Evolutionary conservation across 805 yeast genomes (phyloP), one percentile per base, ranked within the genome.

Genomic region (Teunomyces lycoperdinae): DNA sequence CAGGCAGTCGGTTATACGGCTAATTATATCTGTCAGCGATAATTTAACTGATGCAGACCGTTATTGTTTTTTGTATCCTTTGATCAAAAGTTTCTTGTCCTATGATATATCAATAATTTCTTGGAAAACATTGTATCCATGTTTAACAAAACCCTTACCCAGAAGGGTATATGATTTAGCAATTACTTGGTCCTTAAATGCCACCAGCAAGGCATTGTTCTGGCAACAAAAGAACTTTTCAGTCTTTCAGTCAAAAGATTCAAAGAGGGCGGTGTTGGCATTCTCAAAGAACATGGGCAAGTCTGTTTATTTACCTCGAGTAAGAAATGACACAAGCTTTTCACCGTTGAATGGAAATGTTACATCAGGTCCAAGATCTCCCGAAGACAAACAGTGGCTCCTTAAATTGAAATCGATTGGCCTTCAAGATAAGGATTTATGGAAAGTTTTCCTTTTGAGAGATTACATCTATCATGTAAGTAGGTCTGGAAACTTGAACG

Each of bases 11-110:
- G 79, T 86, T 0, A 58, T 89, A 38, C 67, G 74, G 2, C 71
- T 90, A 43, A 71, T 90, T 1, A 70, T 86, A 2, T 76, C 85
- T 0, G 77, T 88, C 1, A 80, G 87, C 1, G 71, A 74, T 2
- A 81, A 81, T 55, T 63, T 90, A 24, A 74, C 85, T 9, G 74
- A 81, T 17, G 94, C 97, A 0, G 97, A 94, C 55, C 68, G 81
- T 9, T 89, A 85, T 56, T 92, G 98, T 58, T 76, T 89, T 62
- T 67, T 91, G 5, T 85, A 88, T 50, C 98, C 97, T 0, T 73
- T 88, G 31, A 77, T 94, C 9, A 76, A 88, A 50, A 85, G 89
- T 0, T 89, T 78, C 58, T 78, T 94, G 58, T 81, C 80, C 31
- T 85, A 89, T 60, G 97, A 92, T 55, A 77, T 91, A 1, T 71